These are phyloP conservation scores for Lobosporangium transversale DNA, from an alignment of 192 early-diverging fungal genomes.

Conservation along the genomic window DNA sequence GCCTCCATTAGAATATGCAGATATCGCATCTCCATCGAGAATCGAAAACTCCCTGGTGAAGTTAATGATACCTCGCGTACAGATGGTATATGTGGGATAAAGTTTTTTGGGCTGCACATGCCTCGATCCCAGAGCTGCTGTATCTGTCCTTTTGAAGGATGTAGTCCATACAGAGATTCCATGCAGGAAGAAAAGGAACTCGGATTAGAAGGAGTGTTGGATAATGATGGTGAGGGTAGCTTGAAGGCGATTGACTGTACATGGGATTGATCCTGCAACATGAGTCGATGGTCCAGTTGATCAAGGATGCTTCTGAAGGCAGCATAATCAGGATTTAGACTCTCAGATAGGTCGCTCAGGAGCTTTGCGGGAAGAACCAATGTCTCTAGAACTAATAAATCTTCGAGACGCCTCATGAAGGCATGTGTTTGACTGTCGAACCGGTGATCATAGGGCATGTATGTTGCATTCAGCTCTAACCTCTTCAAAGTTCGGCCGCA, in stretches of 20 bases:
- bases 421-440: slow-evolving; percentile 15
- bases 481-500: slow-evolving; percentile 2
- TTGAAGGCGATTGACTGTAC: neutral
- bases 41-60: neutral
- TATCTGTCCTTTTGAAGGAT: neutral
- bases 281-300: slow-evolving; percentile 4
- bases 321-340: slow-evolving; percentile 3
- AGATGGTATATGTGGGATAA: slow-evolving; percentile 23
- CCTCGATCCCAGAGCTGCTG: slow-evolving; percentile 2
- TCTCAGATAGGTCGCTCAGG: slow-evolving; percentile 28
- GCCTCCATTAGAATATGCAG: slow-evolving; percentile 33
- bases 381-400: slow-evolving; percentile 13
- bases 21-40: slow-evolving; percentile 14
- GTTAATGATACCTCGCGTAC: slow-evolving; percentile 13
- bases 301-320: slow-evolving; percentile 14
- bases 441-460: slow-evolving; percentile 9
- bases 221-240: neutral
- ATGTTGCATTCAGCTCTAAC: slow-evolving; percentile 13
- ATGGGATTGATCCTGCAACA: slow-evolving; percentile 1
- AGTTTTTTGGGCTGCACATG: slow-evolving; percentile 1
- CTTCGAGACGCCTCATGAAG: slow-evolving; percentile 23
- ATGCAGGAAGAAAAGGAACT: neutral
- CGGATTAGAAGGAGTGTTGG: neutral
- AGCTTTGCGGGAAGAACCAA: slow-evolving; percentile 17
- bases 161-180: neutral